These are phyloP conservation scores for Backusella psychrophila DNA, from an alignment of 192 early-diverging fungal genomes.

Conservation along the genomic window DNA sequence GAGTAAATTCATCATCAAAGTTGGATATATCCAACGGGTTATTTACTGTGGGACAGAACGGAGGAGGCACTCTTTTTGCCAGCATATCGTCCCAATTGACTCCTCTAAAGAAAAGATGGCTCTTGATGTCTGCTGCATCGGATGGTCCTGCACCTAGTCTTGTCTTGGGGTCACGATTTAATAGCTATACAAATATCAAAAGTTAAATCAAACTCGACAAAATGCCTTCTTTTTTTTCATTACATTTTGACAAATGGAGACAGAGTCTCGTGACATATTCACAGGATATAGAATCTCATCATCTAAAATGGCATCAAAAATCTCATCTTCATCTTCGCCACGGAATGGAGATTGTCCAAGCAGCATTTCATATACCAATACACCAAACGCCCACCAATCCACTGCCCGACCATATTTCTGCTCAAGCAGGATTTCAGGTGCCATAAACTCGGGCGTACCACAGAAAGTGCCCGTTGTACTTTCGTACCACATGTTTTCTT, in stretches of 20 bases:
- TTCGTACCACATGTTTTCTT: slow-evolving; percentile 91
- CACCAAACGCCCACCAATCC: slow-evolving; percentile 98
- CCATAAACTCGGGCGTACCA: slow-evolving; percentile 99
- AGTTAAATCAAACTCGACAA: not conserved
- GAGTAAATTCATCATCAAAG: slow-evolving; percentile 99
- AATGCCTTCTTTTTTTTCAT: not conserved
- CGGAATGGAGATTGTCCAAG: slow-evolving; percentile 91
- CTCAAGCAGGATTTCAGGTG: slow-evolving; percentile 95
- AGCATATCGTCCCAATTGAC: slow-evolving; percentile 97
- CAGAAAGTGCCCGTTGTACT: slow-evolving; percentile 93
- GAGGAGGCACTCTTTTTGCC: slow-evolving; percentile 84
- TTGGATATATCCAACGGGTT: slow-evolving; percentile 87
- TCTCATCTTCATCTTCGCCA: slow-evolving; percentile 97
- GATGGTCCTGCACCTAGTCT: slow-evolving; percentile 80
- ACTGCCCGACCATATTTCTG: slow-evolving; percentile 95
- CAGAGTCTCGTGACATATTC: slow-evolving; percentile 91
- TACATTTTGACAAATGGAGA: slow-evolving; percentile 86
- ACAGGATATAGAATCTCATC: slow-evolving; percentile 95
- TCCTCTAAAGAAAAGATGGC: slow-evolving; percentile 91
- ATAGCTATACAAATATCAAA: slow-evolving; percentile 46
- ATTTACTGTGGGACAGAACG: slow-evolving; percentile 82
- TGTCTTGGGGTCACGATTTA: slow-evolving; percentile 84
- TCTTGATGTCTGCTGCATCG: slow-evolving; percentile 93
- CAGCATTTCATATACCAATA: slow-evolving; percentile 88
- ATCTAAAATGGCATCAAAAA: slow-evolving; percentile 96